These are phyloP conservation scores for Viola pubescens DNA, from an alignment of 441 rosid genomes.

Conservation along the genomic window DNA sequence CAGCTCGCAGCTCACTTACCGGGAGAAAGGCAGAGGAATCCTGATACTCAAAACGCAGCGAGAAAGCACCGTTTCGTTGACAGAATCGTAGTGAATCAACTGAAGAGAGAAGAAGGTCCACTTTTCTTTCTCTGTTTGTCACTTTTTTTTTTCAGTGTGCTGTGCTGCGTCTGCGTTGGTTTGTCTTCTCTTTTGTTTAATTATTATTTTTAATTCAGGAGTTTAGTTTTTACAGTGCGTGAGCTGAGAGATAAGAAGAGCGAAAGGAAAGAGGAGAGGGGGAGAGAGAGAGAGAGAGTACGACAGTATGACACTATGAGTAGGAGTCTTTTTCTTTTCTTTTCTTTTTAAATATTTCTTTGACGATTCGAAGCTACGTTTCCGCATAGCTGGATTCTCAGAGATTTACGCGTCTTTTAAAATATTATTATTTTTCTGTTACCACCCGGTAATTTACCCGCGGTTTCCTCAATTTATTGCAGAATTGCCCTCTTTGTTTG, in stretches of 20 bases:
- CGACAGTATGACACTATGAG: too few relatives aligned
- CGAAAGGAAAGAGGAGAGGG: conserved; percentile 5
- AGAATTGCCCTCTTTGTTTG: too few relatives aligned
- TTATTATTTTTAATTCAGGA: not conserved
- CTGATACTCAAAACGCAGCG: not conserved
- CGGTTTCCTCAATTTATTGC: too few relatives aligned
- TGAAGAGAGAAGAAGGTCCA: conserved; percentile 4
- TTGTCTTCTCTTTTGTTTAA: conserved; percentile 4
- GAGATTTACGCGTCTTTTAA: conserved; percentile 9
- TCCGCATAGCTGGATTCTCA: conserved; percentile 21
- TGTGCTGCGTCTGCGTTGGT: not conserved
- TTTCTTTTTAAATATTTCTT: not conserved
- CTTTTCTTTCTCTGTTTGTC: conserved; percentile 1
- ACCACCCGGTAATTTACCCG: too few relatives aligned
- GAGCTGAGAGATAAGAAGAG: not conserved
- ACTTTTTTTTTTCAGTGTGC: not conserved
- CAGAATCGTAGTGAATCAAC: conserved; percentile 17
- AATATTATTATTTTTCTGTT: not conserved
- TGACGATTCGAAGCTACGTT: conserved; percentile 26
- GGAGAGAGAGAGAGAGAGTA: not conserved
- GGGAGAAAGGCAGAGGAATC: not conserved
- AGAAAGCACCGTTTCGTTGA: conserved; percentile 18
- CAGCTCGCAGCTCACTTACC: not conserved
- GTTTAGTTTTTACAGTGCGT: not conserved
- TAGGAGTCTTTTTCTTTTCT: too few relatives aligned